Conservation (phyloP, 257 asterid species). For the Anisodus acutangulus region DNA sequence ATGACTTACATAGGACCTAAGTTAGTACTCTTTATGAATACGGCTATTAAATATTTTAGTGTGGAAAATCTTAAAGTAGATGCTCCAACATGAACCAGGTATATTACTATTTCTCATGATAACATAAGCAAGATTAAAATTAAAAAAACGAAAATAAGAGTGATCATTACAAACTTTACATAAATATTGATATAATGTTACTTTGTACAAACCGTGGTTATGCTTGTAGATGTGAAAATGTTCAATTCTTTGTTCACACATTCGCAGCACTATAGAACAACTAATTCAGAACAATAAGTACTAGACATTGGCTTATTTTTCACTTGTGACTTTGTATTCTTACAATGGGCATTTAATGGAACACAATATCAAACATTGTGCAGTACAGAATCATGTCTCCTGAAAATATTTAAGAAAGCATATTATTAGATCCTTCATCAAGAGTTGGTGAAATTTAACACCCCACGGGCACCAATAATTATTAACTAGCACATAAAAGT, state of each 20-base stretch:
- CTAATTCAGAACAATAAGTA: not conserved
- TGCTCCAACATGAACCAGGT: not conserved
- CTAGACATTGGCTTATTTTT: not conserved
- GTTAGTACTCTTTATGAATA: no score
- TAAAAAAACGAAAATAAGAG: not conserved
- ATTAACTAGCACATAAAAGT: not conserved
- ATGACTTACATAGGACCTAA: no score
- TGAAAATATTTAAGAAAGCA: constrained; percentile 10
- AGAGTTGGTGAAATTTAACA: constrained; percentile 9
- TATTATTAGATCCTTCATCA: not conserved
- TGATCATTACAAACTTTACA: constrained; percentile 22
- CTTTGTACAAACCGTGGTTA: not conserved
- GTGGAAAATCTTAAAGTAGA: not conserved
- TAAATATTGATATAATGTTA: not conserved
- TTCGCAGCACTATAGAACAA: not conserved
- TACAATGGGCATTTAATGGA: constrained; percentile 23
- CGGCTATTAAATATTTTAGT: no score
- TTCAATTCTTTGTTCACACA: not conserved
- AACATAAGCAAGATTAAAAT: not conserved
- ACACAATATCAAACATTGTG: not conserved
- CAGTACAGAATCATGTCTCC: not conserved
- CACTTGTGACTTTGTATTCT: not conserved
- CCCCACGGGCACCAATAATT: constrained; percentile 29
- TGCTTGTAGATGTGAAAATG: not conserved
- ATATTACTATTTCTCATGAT: not conserved